Conservation (phyloP, 2,329 filamentous ascomycete genomes). For the Alternaria metachromatica region DNA sequence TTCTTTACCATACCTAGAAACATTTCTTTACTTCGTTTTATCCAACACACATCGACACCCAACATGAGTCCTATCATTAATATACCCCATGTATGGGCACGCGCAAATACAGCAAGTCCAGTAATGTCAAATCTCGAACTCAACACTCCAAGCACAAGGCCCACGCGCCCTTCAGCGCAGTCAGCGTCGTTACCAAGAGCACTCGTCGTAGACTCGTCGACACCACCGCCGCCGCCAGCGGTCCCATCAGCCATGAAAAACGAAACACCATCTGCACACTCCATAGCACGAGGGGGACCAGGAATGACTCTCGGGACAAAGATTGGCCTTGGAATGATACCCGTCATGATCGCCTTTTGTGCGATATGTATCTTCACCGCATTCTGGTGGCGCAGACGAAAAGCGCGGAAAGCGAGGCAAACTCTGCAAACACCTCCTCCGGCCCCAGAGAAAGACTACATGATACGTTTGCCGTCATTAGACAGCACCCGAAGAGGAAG, state of each 20-base stretch:
- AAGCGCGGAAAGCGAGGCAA: constrained; percentile 2
- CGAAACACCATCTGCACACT: background rate
- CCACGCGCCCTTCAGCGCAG: background rate
- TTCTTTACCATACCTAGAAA: background rate
- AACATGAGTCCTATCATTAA: constrained; percentile 8
- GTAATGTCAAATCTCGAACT: background rate
- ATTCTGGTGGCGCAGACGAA: constrained; percentile 26
- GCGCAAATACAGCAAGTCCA: background rate
- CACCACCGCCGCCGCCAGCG: background rate
- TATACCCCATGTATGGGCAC: background rate
- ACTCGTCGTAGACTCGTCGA: background rate
- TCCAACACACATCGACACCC: background rate
- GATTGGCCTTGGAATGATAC: constrained; percentile 35
- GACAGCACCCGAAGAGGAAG: constrained; percentile 19
- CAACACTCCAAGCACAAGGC: background rate
- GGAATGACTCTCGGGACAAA: constrained; percentile 19
- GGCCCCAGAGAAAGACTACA: constrained; percentile 23
- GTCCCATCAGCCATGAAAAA: background rate
- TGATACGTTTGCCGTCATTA: constrained; percentile 10
- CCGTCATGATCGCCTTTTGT: constrained; percentile 24
- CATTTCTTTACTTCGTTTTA: background rate
- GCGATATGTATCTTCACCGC: constrained; percentile 21
- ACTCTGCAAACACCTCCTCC: constrained; percentile 1
- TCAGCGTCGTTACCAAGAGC: background rate
- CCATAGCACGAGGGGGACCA: background rate